Percentiles rank a stretch among this genome's conserved stretches.
Conservation (phyloP, 352 stramenopile genomes). For the Globisporangium cederbergense region DNA sequence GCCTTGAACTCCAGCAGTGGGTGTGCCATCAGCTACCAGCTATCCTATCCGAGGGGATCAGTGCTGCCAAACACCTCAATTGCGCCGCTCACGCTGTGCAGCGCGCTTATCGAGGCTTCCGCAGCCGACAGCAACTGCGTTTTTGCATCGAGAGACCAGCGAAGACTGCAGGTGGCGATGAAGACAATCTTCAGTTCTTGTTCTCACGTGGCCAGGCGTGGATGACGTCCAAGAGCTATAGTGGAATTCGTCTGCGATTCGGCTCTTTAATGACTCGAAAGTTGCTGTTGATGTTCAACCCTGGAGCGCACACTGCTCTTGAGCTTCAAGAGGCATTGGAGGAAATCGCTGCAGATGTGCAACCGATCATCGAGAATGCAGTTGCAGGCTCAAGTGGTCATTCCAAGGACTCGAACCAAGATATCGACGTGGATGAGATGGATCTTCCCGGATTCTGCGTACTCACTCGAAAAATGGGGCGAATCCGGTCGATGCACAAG, state of each 20-base stretch:
- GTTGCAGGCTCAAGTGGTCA: constrained; percentile 1
- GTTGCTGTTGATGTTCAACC: constrained; percentile 37
- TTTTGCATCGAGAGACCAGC: constrained; percentile 14
- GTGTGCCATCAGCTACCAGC: constrained; percentile 31
- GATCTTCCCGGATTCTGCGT: constrained; percentile 40
- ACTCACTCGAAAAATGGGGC: constrained; percentile 40
- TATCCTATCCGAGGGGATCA: constrained; percentile 32
- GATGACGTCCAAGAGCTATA: constrained; percentile 20
- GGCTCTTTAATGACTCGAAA: constrained; percentile 42
- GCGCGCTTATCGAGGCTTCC: constrained; percentile 22
- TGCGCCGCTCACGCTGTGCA: constrained; percentile 30
- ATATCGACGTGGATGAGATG: constrained; percentile 48
- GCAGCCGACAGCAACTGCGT: constrained; percentile 19
- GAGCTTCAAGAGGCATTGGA: constrained; percentile 33
- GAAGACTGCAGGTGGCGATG: neutral
- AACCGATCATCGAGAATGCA: constrained; percentile 27
- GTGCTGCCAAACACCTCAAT: constrained; percentile 22
- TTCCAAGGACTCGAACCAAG: constrained; percentile 15
- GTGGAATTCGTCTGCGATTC: constrained; percentile 28
- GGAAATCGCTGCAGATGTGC: constrained; percentile 31
- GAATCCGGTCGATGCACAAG: constrained; percentile 43
- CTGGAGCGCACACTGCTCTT: constrained; percentile 19
- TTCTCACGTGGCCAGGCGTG: constrained; percentile 43
- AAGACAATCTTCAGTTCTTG: constrained; percentile 28
- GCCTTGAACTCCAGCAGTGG: constrained; percentile 31